phyloP scores from a whole-genome alignment of 495 filamentous ascomycete genomes.

The Penicillium pancosmium region DNA sequence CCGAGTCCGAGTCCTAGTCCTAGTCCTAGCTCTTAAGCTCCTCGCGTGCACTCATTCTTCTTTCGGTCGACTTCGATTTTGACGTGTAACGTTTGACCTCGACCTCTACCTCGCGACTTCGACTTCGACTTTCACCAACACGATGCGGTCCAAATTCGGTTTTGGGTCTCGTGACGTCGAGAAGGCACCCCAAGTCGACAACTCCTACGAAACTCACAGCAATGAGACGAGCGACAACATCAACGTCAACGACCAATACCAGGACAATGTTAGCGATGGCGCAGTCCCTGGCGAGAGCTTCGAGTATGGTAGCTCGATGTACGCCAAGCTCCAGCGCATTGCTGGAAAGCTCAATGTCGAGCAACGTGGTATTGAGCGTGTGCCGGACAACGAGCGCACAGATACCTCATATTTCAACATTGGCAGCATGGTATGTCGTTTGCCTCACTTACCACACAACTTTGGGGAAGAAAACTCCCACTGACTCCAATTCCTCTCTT shows the following conservation, averaged over 20 bases:
- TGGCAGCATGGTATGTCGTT: constrained; percentile 68
- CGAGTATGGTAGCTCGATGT: constrained; percentile 59
- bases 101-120: constrained; percentile 6
- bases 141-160: constrained; percentile 21
- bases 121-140: constrained; percentile 5
- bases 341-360: constrained; percentile 74
- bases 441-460: constrained; percentile 8
- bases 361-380: constrained; percentile 78
- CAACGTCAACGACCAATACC: constrained; percentile 6
- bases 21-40: constrained; percentile 14
- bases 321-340: constrained; percentile 69
- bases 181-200: constrained; percentile 42
- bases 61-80: constrained; percentile 3
- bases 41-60: constrained; percentile 14
- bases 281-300: constrained; percentile 66
- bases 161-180: constrained; percentile 40
- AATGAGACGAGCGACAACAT: constrained; percentile 15
- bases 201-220: constrained; percentile 31
- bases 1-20: too few relatives aligned
- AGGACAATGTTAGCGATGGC: constrained; percentile 51
- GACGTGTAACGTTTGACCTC: too few relatives aligned
- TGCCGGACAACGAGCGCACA: constrained; percentile 72
- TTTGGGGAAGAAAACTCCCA: constrained; percentile 3
- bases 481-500: constrained; percentile 25
- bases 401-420: constrained; percentile 68